A percentile compares a stretch with the other conserved stretches of the same genome.
These are phyloP conservation scores for Mycocentrospora acerina DNA, from an alignment of 2,329 filamentous ascomycete genomes.

Conservation along the genomic window DNA sequence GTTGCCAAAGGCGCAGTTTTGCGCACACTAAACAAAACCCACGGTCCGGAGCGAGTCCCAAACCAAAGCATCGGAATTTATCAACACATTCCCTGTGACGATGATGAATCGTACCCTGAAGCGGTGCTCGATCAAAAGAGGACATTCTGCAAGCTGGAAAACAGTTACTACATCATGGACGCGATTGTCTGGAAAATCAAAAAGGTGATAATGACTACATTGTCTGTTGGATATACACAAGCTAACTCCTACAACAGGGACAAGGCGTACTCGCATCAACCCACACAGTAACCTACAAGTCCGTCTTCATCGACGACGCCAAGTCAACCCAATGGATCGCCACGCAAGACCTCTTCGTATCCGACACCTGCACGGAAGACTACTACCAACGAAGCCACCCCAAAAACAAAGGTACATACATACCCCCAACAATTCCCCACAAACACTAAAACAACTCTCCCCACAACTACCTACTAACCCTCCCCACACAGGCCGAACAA, in stretches of 20 bases:
- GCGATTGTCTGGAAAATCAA: slow-evolving; percentile 20
- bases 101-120: neutral
- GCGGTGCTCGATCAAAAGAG: slow-evolving; percentile 3
- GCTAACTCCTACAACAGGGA: slow-evolving; percentile 1
- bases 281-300: slow-evolving; percentile 3
- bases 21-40: slow-evolving; percentile 12
- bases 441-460: neutral
- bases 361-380: slow-evolving; percentile 13
- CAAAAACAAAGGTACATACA: slow-evolving; percentile 9
- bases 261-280: neutral
- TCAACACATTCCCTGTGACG: slow-evolving; percentile 6
- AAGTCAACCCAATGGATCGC: slow-evolving; percentile 3
- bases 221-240: neutral
- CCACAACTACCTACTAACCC: neutral
- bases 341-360: slow-evolving; percentile 8
- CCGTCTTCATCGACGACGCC: slow-evolving; percentile 1
- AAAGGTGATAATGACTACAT: slow-evolving; percentile 2
- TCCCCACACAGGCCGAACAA: slow-evolving; percentile 5
- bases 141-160: neutral
- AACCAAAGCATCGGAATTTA: slow-evolving; percentile 12
- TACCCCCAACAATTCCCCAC: neutral
- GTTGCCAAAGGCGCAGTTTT: slow-evolving; percentile 18
- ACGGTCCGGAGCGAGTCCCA: slow-evolving; percentile 10
- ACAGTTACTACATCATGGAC: slow-evolving; percentile 2
- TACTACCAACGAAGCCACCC: slow-evolving; percentile 6